phyloP scores from a whole-genome alignment of 768 basidiomycete genomes.

The Coprinellus micaceus region DNA sequence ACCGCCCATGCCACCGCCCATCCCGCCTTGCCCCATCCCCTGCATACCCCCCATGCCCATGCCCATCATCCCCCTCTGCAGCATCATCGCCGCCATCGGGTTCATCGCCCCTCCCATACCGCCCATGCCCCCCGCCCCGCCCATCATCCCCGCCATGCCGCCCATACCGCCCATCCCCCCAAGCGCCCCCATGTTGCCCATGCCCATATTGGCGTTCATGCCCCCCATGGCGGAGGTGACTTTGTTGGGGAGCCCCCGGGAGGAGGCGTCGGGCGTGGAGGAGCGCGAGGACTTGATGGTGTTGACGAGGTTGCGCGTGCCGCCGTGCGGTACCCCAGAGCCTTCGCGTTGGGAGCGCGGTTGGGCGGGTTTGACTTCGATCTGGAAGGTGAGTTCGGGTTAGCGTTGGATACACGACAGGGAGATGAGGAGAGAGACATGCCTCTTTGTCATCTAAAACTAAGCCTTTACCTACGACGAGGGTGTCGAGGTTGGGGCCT shows the following conservation, averaged over 20 bases:
- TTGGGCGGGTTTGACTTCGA: constrained; percentile 81
- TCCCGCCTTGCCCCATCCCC: not conserved
- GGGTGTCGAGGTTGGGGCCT: constrained; percentile 53
- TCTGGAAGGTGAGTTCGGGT: constrained; percentile 36
- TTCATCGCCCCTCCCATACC: not conserved
- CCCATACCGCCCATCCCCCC: not conserved
- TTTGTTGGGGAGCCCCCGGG: constrained; percentile 20
- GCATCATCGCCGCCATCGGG: not conserved
- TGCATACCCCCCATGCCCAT: no score
- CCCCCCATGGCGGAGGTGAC: constrained; percentile 34
- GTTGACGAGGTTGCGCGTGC: constrained; percentile 35
- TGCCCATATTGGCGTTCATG: not conserved
- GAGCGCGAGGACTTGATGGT: constrained; percentile 8
- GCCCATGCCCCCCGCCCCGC: no score
- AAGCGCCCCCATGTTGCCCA: not conserved
- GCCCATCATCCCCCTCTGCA: not conserved
- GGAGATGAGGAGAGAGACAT: constrained; percentile 15
- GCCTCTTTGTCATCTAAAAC: constrained; percentile 77
- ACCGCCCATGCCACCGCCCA: no score
- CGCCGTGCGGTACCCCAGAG: constrained; percentile 14
- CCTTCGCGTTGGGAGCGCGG: constrained; percentile 58
- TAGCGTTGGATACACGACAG: not conserved
- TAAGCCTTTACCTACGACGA: constrained; percentile 58
- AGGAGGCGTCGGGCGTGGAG: constrained; percentile 18
- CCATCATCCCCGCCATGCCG: not conserved